phyloP scores from a whole-genome alignment of 2,329 filamentous ascomycete genomes.

The Fusarium ambrosium region DNA sequence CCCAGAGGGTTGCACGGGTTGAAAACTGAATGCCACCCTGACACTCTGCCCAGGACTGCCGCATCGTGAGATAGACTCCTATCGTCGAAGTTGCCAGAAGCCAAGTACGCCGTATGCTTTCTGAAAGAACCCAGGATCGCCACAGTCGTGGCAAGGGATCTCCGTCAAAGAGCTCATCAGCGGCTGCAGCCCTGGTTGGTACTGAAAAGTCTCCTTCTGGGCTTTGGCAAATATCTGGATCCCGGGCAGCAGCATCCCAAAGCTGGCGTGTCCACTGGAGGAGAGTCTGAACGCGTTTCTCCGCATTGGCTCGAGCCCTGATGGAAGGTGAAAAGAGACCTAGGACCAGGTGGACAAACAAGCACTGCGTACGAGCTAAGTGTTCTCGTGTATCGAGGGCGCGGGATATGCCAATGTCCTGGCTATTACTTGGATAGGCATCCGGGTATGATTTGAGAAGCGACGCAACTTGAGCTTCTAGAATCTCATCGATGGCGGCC shows the following conservation, averaged over 20 bases:
- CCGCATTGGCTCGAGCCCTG: slow-evolving; percentile 13
- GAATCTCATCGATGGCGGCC: background rate
- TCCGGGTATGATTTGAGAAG: background rate
- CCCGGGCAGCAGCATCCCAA: slow-evolving; percentile 5
- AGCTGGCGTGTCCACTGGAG: slow-evolving; percentile 11
- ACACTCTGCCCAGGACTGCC: slow-evolving; percentile 7
- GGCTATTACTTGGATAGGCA: background rate
- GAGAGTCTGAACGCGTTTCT: slow-evolving; percentile 11
- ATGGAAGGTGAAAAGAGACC: slow-evolving; percentile 14
- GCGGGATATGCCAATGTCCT: background rate
- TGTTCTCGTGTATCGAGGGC: background rate
- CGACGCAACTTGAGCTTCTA: background rate
- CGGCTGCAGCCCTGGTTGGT: background rate
- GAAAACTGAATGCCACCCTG: slow-evolving; percentile 14
- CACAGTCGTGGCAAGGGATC: slow-evolving; percentile 16
- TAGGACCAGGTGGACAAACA: slow-evolving; percentile 15
- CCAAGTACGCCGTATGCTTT: slow-evolving; percentile 22
- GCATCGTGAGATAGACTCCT: slow-evolving; percentile 15
- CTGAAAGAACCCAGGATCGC: slow-evolving; percentile 18
- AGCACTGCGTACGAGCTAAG: background rate
- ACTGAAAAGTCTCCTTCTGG: background rate
- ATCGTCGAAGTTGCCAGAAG: slow-evolving; percentile 15
- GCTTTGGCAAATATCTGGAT: slow-evolving; percentile 3
- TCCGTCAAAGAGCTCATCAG: slow-evolving; percentile 16
- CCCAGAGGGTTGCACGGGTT: background rate